A percentile compares a stretch with the other conserved stretches of the same genome.
phyloP scores from a whole-genome alignment of 2,329 filamentous ascomycete species.

The Aspergillus sp. region DNA sequence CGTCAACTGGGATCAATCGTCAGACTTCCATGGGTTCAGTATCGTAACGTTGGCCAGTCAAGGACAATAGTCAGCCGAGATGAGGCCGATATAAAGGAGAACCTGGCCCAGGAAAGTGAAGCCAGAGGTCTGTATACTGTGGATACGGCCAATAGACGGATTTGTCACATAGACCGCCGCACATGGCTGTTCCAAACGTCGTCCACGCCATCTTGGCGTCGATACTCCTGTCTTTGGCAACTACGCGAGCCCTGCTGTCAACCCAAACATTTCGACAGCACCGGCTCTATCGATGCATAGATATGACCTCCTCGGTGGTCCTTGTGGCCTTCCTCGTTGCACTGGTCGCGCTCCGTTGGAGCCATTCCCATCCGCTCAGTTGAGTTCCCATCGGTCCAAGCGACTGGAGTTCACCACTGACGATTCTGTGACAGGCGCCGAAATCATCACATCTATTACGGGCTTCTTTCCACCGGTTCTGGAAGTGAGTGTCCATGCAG shows the following conservation, averaged over 20 bases:
- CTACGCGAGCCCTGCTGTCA: slow-evolving; percentile 2
- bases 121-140: background rate
- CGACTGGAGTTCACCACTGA: no score
- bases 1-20: no score
- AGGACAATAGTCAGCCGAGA: background rate
- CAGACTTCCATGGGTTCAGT: no score
- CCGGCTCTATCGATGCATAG: background rate
- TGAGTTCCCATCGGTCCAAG: no score
- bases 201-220: slow-evolving; percentile 1
- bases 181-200: background rate
- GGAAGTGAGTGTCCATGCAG: no score
- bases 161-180: background rate
- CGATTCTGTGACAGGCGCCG: no score
- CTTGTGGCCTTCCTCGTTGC: no score
- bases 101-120: background rate
- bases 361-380: no score
- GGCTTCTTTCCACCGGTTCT: no score
- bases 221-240: slow-evolving; percentile 5
- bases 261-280: slow-evolving; percentile 2
- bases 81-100: background rate
- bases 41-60: background rate
- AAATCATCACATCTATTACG: no score
- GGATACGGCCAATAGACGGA: background rate
- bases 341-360: no score
- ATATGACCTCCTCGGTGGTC: background rate